These are phyloP conservation scores for Colletotrichum eremochloae DNA, from an alignment of 2,329 filamentous ascomycete genomes.

Conservation along the genomic window DNA sequence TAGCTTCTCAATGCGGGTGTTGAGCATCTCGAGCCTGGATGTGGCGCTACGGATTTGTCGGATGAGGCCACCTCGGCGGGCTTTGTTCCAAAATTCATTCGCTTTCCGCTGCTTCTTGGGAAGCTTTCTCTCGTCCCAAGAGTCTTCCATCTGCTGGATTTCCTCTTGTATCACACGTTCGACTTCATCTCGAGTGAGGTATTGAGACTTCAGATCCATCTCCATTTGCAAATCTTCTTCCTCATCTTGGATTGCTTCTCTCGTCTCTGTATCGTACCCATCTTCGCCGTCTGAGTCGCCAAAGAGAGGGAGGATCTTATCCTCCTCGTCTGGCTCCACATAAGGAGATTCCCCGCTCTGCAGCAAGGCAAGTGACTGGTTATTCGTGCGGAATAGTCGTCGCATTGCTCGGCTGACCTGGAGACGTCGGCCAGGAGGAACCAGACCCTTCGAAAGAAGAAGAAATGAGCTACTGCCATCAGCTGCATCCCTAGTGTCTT, in stretches of 20 bases:
- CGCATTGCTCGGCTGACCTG: slow-evolving; percentile 59
- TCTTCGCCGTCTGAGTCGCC: slow-evolving; percentile 54
- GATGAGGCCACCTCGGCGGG: slow-evolving; percentile 57
- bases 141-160: slow-evolving; percentile 62
- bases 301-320: slow-evolving; percentile 49
- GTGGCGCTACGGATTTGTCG: slow-evolving; percentile 60
- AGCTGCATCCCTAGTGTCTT: slow-evolving; percentile 27
- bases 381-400: slow-evolving; percentile 52
- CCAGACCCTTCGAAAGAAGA: slow-evolving; percentile 8
- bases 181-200: slow-evolving; percentile 62
- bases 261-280: slow-evolving; percentile 70
- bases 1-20: slow-evolving; percentile 68
- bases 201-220: slow-evolving; percentile 44
- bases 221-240: slow-evolving; percentile 50
- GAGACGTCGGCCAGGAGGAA: slow-evolving; percentile 59
- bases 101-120: slow-evolving; percentile 69
- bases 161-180: slow-evolving; percentile 65
- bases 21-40: slow-evolving; percentile 56
- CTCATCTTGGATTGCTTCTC: slow-evolving; percentile 73
- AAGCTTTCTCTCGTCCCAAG: slow-evolving; percentile 72
- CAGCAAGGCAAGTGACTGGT: slow-evolving; percentile 23
- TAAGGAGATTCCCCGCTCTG: slow-evolving; percentile 50
- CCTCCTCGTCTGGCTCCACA: slow-evolving; percentile 67
- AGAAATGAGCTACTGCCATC: slow-evolving; percentile 4
- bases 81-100: slow-evolving; percentile 71